Evolutionary conservation across 306 rosid genomes (phyloP).

Genomic region (Oxytropis ochrocephala): DNA sequence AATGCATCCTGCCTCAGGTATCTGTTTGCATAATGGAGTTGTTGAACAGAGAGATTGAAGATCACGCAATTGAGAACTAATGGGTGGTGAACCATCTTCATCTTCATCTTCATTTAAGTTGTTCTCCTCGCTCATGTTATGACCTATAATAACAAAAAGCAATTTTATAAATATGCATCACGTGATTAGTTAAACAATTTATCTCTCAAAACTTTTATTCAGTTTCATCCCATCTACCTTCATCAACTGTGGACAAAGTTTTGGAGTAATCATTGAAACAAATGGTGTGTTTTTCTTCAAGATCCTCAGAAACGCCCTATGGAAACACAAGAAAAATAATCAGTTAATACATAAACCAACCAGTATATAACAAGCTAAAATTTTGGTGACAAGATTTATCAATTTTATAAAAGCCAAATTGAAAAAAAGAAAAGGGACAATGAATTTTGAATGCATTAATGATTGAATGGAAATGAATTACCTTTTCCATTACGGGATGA

Average conservation of each 20-base stretch:
- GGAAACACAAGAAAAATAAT: neutral
- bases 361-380: neutral
- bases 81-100: conserved; percentile 50
- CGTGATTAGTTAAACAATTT: neutral
- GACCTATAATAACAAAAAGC: conserved; percentile 30
- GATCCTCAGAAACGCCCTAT: conserved; percentile 33
- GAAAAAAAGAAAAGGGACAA: neutral
- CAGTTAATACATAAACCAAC: neutral
- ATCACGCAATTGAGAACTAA: conserved; percentile 63
- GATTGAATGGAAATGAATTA: neutral
- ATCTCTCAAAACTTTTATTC: neutral
- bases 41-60: conserved; percentile 46
- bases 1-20: conserved; percentile 21
- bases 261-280: conserved; percentile 1
- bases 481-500: conserved; percentile 18
- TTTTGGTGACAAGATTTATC: neutral
- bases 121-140: conserved; percentile 40
- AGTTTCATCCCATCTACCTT: conserved; percentile 40
- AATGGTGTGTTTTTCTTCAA: conserved; percentile 24
- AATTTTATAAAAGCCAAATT: neutral
- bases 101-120: conserved; percentile 14
- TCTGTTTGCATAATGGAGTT: conserved; percentile 31
- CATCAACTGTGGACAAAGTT: conserved; percentile 19
- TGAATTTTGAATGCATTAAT: neutral
- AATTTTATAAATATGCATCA: neutral